Base-by-base conservation (phyloP, 1,284 basidiomycete genomes). In the Somion occarium region DNA sequence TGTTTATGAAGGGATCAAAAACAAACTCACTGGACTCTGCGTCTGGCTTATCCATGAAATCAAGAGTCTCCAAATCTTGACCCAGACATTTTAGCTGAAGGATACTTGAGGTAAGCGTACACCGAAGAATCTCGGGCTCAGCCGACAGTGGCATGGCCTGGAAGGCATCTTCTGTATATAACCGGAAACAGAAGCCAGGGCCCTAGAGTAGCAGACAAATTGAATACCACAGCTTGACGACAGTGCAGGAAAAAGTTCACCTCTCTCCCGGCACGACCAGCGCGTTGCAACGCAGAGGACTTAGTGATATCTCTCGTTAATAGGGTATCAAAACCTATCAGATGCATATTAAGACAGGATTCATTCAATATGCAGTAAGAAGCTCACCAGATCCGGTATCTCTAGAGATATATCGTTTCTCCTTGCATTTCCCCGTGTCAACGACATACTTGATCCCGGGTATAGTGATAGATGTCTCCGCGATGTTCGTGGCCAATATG, bases 401-500 rank as follows among this genome's bases (percentile, higher is more conserved):
- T 60, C 76, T 74, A 39, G 84, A 80, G 39, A 92, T 66, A 67
- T 89, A 95, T 52, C 88, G 80, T 69, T 97, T 97, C 69, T 98
- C 94, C 69, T 99, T 99, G 62, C 89, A 92, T 68, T 95, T 88
- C 0, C 94, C 94, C 0, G 91, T 88, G 68, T 99, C 96, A 45
- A 99, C 88, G 5, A 99, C 96, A 65, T 93, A 98, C 53, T 83
- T 88, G 50, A 99, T 88, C 1, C 95, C 95, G 3, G 95, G 93
- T 61, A 99, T 97, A 3, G 96, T 99, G 67, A 99, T 91, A 20
- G 91, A 93, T 0, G 97, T 99, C 69, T 99, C 96, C n/a, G 96
- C 94, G 48, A 98, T 93, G 68, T 97, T 98, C 13, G 94, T 98
- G 0, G 93, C 88, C 24, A 99, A 76, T 52, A 98, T 92, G 63